Percentiles rank a stretch among this genome's conserved stretches.
Evolutionary conservation across 768 basidiomycete species (phyloP).

Genomic region (Serpula lacrymans): DNA sequence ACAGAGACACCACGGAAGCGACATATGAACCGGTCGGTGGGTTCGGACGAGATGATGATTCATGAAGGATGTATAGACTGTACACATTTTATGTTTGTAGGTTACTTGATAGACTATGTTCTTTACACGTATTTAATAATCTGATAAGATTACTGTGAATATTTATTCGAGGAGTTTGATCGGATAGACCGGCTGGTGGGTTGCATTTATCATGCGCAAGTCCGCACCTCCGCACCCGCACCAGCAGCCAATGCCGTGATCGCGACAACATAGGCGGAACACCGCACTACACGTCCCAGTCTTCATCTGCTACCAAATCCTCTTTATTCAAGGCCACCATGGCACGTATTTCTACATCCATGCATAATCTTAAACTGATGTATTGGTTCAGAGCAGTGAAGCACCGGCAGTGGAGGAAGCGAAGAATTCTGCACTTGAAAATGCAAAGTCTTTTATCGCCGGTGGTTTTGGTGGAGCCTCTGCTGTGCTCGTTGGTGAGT

Average conservation of each 20-base stretch:
- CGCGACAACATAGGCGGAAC: slow-evolving; percentile 4
- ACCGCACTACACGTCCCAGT: slow-evolving; percentile 3
- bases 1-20: slow-evolving; percentile 71
- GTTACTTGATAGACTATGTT: not conserved
- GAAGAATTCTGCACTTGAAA: slow-evolving; percentile 32
- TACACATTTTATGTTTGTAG: slow-evolving; percentile 9
- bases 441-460: slow-evolving; percentile 82
- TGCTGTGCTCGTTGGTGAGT: slow-evolving; percentile 87
- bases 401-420: slow-evolving; percentile 14
- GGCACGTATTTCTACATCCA: slow-evolving; percentile 15
- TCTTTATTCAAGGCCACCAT: slow-evolving; percentile 16
- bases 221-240: too few species aligned
- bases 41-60: slow-evolving; percentile 55
- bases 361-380: slow-evolving; percentile 8
- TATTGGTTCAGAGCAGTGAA: slow-evolving; percentile 20
- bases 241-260: too few species aligned
- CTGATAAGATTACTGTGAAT: slow-evolving; percentile 5
- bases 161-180: slow-evolving; percentile 11
- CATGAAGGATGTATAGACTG: slow-evolving; percentile 18
- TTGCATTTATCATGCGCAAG: too few species aligned
- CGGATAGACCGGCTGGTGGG: slow-evolving; percentile 6
- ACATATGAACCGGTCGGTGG: slow-evolving; percentile 91
- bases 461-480: slow-evolving; percentile 90
- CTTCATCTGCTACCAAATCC: slow-evolving; percentile 7
- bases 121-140: not conserved